Evolutionary conservation across 257 asterid species (phyloP), one percentile per base, ranked within the genome.

Genomic region (Paraleonurus japonicus): DNA sequence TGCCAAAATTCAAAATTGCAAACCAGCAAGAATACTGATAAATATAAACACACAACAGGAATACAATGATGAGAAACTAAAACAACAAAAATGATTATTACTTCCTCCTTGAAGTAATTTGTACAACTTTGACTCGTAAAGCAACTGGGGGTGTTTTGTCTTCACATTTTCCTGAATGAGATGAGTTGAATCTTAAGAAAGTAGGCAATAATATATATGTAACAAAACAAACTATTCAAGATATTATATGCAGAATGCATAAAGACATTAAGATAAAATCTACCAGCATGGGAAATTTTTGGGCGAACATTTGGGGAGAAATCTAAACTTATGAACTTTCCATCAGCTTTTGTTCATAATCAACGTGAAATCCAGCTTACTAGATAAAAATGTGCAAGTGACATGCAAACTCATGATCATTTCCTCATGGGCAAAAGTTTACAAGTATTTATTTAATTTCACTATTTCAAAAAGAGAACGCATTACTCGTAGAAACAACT

Each of bases 91-190:
- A 45, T 57, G 75, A 48, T 61, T 53, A 78, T 77, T 84, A 88
- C 95, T 84, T 86, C 92, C 92, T 80, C 89, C 92, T 69, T 88
- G 89, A 66, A 88, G 82, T 73, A 86, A 62, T 75, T 80, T 82
- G 85, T 88, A 88, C 75, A 88, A 39, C 81, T 88, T 88, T 19
- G 95, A 78, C 82, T 86, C 95, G 5, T 88, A 82, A 22, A 86
- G 77, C 75, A 88, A 85, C 55, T 88, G 92, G 33, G 92, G 92
- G 81, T 81, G 89, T 75, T 79, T 86, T 61, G 95, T 88, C 80
- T 85, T 85, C 66, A 80, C 84, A 87, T 76, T 83, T 82, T 87
- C 94, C 94, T 87, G 88, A 67, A 33, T n/a, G 71, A 70, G 10
- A 19, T 64, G 68, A 69, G 37, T 17, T 20, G 43, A 30, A 58